Evolutionary conservation across 2,329 filamentous ascomycete species (phyloP), one percentile per base, ranked within the genome.

Genomic region (Chaetomiaceae sp.): DNA sequence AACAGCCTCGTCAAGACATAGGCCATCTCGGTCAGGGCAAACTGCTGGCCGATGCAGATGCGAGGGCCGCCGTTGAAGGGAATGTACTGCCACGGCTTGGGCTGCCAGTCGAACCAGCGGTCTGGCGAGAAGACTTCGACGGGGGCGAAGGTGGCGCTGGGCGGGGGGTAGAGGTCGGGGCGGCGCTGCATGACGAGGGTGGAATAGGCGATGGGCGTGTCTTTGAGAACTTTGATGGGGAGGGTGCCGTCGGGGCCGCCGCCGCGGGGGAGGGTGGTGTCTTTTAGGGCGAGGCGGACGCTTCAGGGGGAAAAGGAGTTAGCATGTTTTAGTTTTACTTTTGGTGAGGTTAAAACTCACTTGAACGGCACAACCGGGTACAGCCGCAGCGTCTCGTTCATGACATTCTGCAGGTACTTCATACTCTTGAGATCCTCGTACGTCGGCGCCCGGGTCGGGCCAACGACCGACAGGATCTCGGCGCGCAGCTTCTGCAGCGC

Each of bases 381-480:
- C 11, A 92, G 71, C 14, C 89, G 84, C 55, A 91, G 79, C 0
- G 83, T 88, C 72, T 95, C 89, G 71, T 89, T 87, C 63, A 95
- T 78, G 46, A 87, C 72, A 62, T 85, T 76, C 69, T 83, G 75
- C 54, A 94, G 80, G 68, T 92, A 96, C 63, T 87, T 86, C 90
- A 96, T 95, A 60, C 79, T 79, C 75, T 95, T 96, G 55, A 96
- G 77, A 65, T 96, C 82, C 12, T 82, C 79, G 68, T 95, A 96
- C 0, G 86, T 90, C 0, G 85, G 85, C 3, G 76, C 71, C 6
- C 77, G 71, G 14, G 81, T 72, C 6, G 79, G 68, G 1, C 91
- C 91, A 4, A 96, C 79, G 0, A 75, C 75, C 1, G 78, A 67
- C 23, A 84, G 68, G 64, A 96, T 90, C 69, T 96, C 90, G 22